These are phyloP conservation scores for Vicia faba DNA, from an alignment of 306 rosid species.

Conservation along the genomic window DNA sequence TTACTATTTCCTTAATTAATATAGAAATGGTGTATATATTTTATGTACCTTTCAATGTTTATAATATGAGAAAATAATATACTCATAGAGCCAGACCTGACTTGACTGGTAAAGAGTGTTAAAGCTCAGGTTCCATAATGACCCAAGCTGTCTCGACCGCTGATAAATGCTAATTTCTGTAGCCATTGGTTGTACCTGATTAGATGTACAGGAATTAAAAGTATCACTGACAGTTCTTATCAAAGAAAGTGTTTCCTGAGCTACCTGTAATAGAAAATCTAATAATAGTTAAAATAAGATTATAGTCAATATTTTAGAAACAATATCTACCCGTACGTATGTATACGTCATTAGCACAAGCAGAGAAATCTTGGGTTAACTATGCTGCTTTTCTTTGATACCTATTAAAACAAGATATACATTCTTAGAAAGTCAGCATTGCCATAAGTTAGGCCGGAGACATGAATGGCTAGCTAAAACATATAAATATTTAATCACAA, in stretches of 20 bases:
- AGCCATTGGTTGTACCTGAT: constrained; percentile 70
- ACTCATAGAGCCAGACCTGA: constrained; percentile 53
- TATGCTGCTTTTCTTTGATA: constrained; percentile 65
- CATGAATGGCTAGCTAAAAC: too few relatives aligned
- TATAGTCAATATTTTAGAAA: constrained; percentile 25
- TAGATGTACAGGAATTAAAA: constrained; percentile 32
- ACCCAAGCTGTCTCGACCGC: constrained; percentile 66
- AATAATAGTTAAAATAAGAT: constrained; percentile 25
- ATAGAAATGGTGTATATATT: too few relatives aligned
- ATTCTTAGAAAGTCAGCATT: constrained; percentile 21
- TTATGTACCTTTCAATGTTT: too few relatives aligned
- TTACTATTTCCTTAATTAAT: too few relatives aligned
- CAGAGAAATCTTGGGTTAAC: constrained; percentile 70
- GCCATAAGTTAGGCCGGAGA: too few relatives aligned
- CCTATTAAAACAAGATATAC: constrained; percentile 46
- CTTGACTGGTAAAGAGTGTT: constrained; percentile 62
- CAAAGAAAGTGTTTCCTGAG: constrained; percentile 66
- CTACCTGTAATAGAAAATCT: constrained; percentile 51
- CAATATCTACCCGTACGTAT: constrained; percentile 27
- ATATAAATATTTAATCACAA: too few relatives aligned
- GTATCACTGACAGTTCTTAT: constrained; percentile 46
- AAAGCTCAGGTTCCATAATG: constrained; percentile 70
- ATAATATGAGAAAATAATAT: too few relatives aligned
- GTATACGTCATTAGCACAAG: constrained; percentile 70
- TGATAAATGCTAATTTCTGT: constrained; percentile 55